Evolutionary conservation across 257 asterid species (phyloP).

Genomic region (Rehmannia glutinosa): DNA sequence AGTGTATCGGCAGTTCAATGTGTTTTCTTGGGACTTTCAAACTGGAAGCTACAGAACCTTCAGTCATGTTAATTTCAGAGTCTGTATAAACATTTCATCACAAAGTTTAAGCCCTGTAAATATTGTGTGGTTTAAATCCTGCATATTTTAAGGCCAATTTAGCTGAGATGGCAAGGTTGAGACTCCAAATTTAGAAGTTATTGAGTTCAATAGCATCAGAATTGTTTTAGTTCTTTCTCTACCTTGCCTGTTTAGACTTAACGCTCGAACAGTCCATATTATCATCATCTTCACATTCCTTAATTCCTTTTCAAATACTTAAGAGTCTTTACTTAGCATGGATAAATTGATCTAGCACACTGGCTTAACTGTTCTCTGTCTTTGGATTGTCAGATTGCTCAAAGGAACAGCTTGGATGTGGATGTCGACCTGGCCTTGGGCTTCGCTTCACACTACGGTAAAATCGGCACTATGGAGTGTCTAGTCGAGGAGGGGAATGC

Average conservation of each 20-base stretch:
- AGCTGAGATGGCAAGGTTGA: neutral
- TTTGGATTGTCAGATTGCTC: conserved; percentile 66
- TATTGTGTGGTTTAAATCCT: neutral
- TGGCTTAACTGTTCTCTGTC: neutral
- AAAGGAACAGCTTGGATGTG: conserved; percentile 96
- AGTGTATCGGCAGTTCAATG: neutral
- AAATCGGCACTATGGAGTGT: conserved; percentile 93
- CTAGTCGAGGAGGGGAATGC: conserved; percentile 96
- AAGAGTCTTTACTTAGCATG: neutral
- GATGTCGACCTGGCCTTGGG: conserved; percentile 97
- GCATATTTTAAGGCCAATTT: neutral
- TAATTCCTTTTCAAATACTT: conserved; percentile 3
- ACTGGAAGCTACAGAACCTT: neutral
- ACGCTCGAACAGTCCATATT: too few species aligned
- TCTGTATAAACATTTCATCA: neutral
- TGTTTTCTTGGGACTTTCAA: neutral
- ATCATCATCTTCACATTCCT: neutral
- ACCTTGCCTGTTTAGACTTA: too few species aligned
- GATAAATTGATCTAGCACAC: neutral
- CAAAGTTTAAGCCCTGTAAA: conserved; percentile 2
- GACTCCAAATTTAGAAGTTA: neutral
- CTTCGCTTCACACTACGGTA: conserved; percentile 91
- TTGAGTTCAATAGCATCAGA: neutral
- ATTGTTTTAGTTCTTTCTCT: neutral
- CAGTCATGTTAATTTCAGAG: neutral